A percentile compares a stretch with the other conserved stretches of the same genome.
These are phyloP conservation scores for Penicillium sp. DNA, from an alignment of 2,329 filamentous ascomycete species.

Conservation along the genomic window DNA sequence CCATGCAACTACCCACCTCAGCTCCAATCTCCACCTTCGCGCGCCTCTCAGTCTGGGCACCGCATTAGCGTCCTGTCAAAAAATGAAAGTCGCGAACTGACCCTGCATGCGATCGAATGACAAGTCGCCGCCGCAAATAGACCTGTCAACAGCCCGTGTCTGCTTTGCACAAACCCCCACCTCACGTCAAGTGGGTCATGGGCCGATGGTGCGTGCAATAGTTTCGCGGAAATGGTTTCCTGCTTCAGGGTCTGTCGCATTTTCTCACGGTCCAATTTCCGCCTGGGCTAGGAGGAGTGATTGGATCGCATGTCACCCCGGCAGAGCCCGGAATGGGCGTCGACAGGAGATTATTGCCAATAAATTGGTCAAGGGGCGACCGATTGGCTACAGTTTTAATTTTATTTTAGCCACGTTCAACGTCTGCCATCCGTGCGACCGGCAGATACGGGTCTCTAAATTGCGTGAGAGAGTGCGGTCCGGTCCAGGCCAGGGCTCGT, in stretches of 20 bases:
- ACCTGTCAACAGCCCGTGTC: constrained; percentile 22
- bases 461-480: not conserved
- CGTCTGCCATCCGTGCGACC: constrained; percentile 5
- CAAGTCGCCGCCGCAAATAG: constrained; percentile 4
- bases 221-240: constrained; percentile 10
- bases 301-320: constrained; percentile 5
- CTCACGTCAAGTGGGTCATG: not conserved
- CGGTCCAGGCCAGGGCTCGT: not conserved
- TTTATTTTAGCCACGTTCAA: constrained; percentile 10
- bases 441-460: not conserved
- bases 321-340: not conserved
- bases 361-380: constrained; percentile 4
- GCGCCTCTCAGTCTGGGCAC: constrained; percentile 2
- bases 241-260: constrained; percentile 3
- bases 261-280: constrained; percentile 1
- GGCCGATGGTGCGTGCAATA: not conserved
- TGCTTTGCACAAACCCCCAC: constrained; percentile 1
- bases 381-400: constrained; percentile 9
- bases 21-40: constrained; percentile 2
- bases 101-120: constrained; percentile 12
- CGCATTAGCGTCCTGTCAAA: constrained; percentile 16
- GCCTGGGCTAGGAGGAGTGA: constrained; percentile 8
- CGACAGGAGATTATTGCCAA: constrained; percentile 12
- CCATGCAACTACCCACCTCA: not conserved
- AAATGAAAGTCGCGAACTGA: constrained; percentile 5